Conservation (phyloP, 2,329 filamentous ascomycete species). For the Thielaviopsis musarum region DNA sequence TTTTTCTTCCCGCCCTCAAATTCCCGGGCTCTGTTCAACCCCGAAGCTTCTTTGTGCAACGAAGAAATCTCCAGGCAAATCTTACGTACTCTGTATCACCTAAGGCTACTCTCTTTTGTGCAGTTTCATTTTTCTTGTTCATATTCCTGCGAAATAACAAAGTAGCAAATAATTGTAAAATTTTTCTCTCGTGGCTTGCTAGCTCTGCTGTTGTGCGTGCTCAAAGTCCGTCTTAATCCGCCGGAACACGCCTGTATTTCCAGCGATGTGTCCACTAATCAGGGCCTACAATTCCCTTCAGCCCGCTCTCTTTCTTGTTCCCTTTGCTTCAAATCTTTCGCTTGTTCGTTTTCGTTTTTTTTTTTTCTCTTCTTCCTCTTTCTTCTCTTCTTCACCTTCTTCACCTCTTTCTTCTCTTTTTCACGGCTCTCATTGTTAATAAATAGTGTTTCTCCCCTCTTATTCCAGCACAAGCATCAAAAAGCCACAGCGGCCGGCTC, state of each 20-base stretch:
- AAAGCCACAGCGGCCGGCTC: background rate
- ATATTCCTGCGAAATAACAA: too few species aligned
- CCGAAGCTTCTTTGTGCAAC: too few species aligned
- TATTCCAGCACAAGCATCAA: background rate
- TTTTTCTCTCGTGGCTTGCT: too few species aligned
- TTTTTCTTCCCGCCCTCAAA: too few species aligned
- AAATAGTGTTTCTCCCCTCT: background rate
- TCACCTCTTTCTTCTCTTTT: background rate
- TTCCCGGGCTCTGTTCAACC: too few species aligned
- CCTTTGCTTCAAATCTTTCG: background rate
- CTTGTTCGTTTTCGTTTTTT: background rate
- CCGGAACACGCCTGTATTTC: slow-evolving; percentile 1
- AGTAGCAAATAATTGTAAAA: too few species aligned
- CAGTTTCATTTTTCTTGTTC: too few species aligned
- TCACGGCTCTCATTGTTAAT: background rate
- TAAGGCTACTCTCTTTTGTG: too few species aligned
- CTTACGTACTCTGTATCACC: too few species aligned
- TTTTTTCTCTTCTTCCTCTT: background rate
- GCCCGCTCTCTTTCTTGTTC: background rate
- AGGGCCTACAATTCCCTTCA: background rate
- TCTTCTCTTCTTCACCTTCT: background rate
- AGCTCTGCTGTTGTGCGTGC: too few species aligned
- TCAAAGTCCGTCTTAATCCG: slow-evolving; percentile 8
- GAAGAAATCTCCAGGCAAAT: too few species aligned
- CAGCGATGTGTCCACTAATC: background rate